A percentile compares a stretch with the other conserved stretches of the same genome.
Evolutionary conservation across 2,329 filamentous ascomycete genomes (phyloP).

Genomic region (Botrytis hyacinthi): DNA sequence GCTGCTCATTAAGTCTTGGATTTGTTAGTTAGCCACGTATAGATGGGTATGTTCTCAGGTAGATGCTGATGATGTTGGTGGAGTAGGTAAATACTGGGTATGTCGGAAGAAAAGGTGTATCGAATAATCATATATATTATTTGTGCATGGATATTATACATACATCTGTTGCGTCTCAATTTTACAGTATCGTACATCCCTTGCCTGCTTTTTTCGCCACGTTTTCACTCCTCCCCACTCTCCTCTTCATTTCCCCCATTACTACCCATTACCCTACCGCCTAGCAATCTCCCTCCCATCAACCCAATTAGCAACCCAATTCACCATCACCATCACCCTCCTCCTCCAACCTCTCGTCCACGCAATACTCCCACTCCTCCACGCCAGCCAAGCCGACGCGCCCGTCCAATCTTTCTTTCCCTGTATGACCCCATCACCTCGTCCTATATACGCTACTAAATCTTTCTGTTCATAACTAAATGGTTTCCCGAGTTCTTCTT

Average conservation of each 20-base stretch:
- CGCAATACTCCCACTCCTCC: constrained; percentile 30
- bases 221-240: too few relatives aligned
- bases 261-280: constrained; percentile 7
- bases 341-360: constrained; percentile 31
- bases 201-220: neutral
- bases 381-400: constrained; percentile 27
- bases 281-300: constrained; percentile 27
- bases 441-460: constrained; percentile 29
- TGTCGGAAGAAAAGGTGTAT: neutral
- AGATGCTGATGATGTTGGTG: too few relatives aligned
- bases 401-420: constrained; percentile 29
- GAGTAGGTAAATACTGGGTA: too few relatives aligned
- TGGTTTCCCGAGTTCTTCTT: neutral
- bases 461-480: constrained; percentile 28
- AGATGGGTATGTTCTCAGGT: neutral
- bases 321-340: constrained; percentile 27
- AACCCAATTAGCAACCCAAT: constrained; percentile 28
- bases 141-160: neutral
- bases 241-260: too few relatives aligned
- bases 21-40: neutral
- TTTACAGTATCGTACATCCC: neutral
- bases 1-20: too few relatives aligned
- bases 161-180: fast-evolving
- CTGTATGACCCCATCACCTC: constrained; percentile 27
- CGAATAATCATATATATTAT: neutral